Conservation (phyloP, 2,329 filamentous ascomycete species). For the Cryphonectria naterciae region DNA sequence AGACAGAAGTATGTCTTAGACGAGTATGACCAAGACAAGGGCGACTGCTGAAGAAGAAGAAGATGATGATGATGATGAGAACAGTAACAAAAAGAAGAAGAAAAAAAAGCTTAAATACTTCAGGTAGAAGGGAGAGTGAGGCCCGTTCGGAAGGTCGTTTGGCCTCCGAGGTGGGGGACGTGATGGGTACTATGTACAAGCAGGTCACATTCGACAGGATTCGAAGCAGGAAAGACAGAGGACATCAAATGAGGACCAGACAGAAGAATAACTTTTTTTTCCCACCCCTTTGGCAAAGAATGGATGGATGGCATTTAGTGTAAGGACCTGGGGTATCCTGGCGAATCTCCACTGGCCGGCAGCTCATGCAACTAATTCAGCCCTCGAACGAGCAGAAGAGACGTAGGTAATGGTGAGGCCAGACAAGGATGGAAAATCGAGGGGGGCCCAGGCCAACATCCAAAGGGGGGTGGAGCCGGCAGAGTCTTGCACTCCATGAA, state of each 20-base stretch:
- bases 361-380: slow-evolving; percentile 10
- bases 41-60: background rate
- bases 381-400: background rate
- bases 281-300: background rate
- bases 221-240: slow-evolving; percentile 12
- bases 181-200: background rate
- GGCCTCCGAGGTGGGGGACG: background rate
- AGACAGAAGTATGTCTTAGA: background rate
- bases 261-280: slow-evolving; percentile 3
- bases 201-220: slow-evolving; percentile 2
- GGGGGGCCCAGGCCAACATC: background rate
- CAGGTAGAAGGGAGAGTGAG: background rate
- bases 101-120: slow-evolving; percentile 13
- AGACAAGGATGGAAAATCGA: slow-evolving; percentile 24
- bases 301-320: slow-evolving; percentile 15
- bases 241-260: slow-evolving; percentile 5
- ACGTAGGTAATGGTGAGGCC: background rate
- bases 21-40: slow-evolving; percentile 6
- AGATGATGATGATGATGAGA: background rate
- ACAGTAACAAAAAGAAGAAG: background rate
- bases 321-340: slow-evolving; percentile 19
- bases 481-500: slow-evolving; percentile 14
- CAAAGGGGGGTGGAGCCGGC: slow-evolving; percentile 7
- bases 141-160: background rate
- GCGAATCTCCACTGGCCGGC: slow-evolving; percentile 14